Evolutionary conservation across 1,284 basidiomycete species (phyloP).

Genomic region (Moniliella sp.): DNA sequence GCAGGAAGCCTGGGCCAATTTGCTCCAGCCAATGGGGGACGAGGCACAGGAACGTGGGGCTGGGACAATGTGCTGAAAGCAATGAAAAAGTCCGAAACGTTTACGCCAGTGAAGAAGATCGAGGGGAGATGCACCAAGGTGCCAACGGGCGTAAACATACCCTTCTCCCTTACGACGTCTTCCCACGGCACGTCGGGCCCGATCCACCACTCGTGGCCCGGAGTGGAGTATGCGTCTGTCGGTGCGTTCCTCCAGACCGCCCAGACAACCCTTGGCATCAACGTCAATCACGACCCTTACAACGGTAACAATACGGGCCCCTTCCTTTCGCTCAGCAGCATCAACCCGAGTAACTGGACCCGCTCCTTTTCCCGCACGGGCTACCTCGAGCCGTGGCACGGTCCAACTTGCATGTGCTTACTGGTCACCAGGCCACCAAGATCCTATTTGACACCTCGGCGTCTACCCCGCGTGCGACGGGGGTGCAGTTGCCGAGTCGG

Average conservation of each 20-base stretch:
- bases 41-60: slow-evolving; percentile 9
- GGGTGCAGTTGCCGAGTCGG: slow-evolving; percentile 13
- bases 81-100: slow-evolving; percentile 16
- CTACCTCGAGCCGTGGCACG: slow-evolving; percentile 16
- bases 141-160: too few relatives aligned
- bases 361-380: slow-evolving; percentile 16
- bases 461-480: slow-evolving; percentile 8
- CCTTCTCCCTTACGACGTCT: too few relatives aligned
- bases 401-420: slow-evolving; percentile 18
- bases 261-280: too few relatives aligned
- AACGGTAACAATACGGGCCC: slow-evolving; percentile 16
- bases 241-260: too few relatives aligned
- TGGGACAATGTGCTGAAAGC: slow-evolving; percentile 8
- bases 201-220: slow-evolving; percentile 13
- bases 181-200: slow-evolving; percentile 13
- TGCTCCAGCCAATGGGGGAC: too few relatives aligned
- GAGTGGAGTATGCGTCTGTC: slow-evolving; percentile 11
- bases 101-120: too few relatives aligned
- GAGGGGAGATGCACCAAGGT: too few relatives aligned
- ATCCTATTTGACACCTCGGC: slow-evolving; percentile 10
- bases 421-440: slow-evolving; percentile 16
- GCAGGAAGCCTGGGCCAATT: slow-evolving; percentile 11
- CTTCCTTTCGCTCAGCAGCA: slow-evolving; percentile 14
- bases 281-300: slow-evolving; percentile 7
- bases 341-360: slow-evolving; percentile 12